These are phyloP conservation scores for Neurospora discreta DNA, from an alignment of 495 filamentous ascomycete genomes.

Conservation along the genomic window DNA sequence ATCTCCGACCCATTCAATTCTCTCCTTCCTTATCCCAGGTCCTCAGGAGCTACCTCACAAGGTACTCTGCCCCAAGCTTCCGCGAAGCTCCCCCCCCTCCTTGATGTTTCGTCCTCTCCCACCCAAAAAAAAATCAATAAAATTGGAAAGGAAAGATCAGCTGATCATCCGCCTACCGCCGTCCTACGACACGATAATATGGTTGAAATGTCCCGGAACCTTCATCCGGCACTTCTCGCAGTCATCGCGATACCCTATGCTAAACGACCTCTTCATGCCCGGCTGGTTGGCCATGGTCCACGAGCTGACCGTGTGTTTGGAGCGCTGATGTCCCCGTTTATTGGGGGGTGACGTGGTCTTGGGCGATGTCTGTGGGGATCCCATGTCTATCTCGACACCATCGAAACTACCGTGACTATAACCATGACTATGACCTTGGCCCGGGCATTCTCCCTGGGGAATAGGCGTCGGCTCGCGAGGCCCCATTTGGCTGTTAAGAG, in stretches of 20 bases:
- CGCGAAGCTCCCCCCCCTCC: not conserved
- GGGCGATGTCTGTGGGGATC: constrained; percentile 3
- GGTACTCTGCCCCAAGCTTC: not conserved
- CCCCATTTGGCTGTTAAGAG: not conserved
- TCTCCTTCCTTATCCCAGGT: not conserved
- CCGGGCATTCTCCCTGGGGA: constrained; percentile 3
- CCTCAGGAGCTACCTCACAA: not conserved
- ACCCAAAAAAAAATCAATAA: not conserved
- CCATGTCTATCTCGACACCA: constrained; percentile 6
- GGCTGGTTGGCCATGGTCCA: constrained; percentile 34
- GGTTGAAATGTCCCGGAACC: constrained; percentile 80
- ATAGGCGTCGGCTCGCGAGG: not conserved
- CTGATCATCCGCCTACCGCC: not conserved
- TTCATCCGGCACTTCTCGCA: constrained; percentile 75
- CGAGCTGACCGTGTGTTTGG: constrained; percentile 36
- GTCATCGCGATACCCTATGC: constrained; percentile 76
- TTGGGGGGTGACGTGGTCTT: constrained; percentile 22
- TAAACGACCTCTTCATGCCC: constrained; percentile 55
- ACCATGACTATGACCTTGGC: constrained; percentile 3
- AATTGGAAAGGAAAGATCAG: not conserved
- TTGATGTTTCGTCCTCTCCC: too few species aligned
- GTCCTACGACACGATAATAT: constrained; percentile 54
- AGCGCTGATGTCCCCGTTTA: constrained; percentile 31
- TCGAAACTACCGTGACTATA: constrained; percentile 13
- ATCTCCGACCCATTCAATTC: not conserved